These are phyloP conservation scores for Oidiodendron maius DNA, from an alignment of 495 filamentous ascomycete species.

Conservation along the genomic window DNA sequence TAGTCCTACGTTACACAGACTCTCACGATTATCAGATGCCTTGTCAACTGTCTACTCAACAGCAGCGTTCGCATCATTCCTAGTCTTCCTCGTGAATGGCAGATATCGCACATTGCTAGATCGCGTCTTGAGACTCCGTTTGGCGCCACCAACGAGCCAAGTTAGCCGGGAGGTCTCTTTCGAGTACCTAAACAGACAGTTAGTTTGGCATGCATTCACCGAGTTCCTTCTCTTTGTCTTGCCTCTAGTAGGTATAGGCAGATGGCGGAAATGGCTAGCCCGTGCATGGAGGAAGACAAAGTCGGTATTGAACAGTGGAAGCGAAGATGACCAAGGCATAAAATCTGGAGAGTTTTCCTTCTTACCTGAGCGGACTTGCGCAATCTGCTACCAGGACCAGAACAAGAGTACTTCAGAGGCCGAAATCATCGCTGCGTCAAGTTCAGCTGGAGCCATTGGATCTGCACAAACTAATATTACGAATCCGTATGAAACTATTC, in stretches of 20 bases:
- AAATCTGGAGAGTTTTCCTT: constrained; percentile 72
- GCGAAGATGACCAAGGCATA: constrained; percentile 43
- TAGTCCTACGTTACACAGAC: constrained; percentile 42
- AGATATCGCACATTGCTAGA: constrained; percentile 88
- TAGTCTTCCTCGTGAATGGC: constrained; percentile 84
- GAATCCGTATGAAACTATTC: constrained; percentile 89
- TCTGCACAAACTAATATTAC: constrained; percentile 92
- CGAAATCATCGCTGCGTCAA: constrained; percentile 58
- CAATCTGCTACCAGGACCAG: constrained; percentile 94
- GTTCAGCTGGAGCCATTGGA: constrained; percentile 68
- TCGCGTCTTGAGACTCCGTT: constrained; percentile 75
- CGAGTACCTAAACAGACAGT: constrained; percentile 94
- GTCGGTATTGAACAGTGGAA: constrained; percentile 46
- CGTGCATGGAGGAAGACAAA: constrained; percentile 76
- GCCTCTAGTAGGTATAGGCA: constrained; percentile 84
- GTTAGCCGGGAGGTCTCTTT: constrained; percentile 88
- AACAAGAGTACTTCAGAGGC: constrained; percentile 67
- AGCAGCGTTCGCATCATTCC: constrained; percentile 77
- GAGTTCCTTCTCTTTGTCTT: constrained; percentile 96
- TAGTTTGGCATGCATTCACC: constrained; percentile 98
- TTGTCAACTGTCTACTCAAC: constrained; percentile 69
- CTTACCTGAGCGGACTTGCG: constrained; percentile 89
- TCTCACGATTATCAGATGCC: constrained; percentile 62
- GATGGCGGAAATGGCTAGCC: constrained; percentile 86
- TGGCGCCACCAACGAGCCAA: constrained; percentile 75